A percentile compares a stretch with the other conserved stretches of the same genome.
Conservation (phyloP, 306 rosid genomes). For the Malus sieversii region DNA sequence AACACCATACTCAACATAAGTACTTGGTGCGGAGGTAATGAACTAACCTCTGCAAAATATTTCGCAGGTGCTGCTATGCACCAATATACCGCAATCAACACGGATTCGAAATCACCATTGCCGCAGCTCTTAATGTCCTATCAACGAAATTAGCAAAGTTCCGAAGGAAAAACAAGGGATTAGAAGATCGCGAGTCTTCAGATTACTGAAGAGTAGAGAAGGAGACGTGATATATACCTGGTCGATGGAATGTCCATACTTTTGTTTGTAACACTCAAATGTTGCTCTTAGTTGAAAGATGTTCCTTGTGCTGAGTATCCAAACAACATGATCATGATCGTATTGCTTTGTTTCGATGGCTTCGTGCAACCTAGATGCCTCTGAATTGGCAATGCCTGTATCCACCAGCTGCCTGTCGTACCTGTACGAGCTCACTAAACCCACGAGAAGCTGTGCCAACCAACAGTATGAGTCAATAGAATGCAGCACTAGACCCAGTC, state of each 20-base stretch:
- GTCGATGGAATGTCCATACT: conserved; percentile 48
- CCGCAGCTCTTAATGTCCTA: conserved; percentile 62
- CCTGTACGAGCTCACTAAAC: conserved; percentile 78
- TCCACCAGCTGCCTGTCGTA: conserved; percentile 58
- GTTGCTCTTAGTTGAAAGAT: conserved; percentile 77
- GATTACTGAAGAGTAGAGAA: background rate
- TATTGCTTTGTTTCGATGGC: conserved; percentile 52
- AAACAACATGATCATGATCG: conserved; percentile 48
- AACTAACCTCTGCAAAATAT: conserved; percentile 80
- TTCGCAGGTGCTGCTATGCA: conserved; percentile 71
- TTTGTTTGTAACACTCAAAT: conserved; percentile 52
- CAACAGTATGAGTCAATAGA: background rate
- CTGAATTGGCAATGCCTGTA: conserved; percentile 39
- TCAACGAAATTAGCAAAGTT: conserved; percentile 15
- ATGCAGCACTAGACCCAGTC: background rate
- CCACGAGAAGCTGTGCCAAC: conserved; percentile 57
- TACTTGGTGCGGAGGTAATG: background rate
- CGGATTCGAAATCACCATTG: conserved; percentile 44
- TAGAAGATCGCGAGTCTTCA: background rate
- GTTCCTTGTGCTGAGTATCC: conserved; percentile 80
- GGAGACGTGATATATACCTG: conserved; percentile 38
- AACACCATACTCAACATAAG: too few relatives aligned
- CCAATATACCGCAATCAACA: conserved; percentile 38
- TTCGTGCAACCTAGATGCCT: conserved; percentile 57
- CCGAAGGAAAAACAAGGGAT: background rate